These are phyloP conservation scores for Sabuloglossum arenarium DNA, from an alignment of 495 filamentous ascomycete genomes.

Conservation along the genomic window DNA sequence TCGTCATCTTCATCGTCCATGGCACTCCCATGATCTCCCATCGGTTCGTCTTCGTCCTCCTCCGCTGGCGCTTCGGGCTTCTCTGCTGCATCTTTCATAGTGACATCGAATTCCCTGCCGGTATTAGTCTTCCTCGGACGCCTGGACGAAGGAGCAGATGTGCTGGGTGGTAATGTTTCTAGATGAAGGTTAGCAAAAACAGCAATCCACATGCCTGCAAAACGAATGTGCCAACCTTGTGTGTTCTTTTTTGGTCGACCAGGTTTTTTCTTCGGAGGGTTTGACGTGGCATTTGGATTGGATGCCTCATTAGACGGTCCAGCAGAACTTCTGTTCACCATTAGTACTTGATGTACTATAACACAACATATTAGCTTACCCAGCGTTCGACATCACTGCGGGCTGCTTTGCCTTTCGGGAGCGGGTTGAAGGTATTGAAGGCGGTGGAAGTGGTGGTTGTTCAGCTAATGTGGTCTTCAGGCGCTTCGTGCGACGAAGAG, in stretches of 20 bases:
- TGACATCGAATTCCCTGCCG: constrained; percentile 13
- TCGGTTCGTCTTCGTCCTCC: constrained; percentile 38
- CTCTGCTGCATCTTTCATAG: constrained; percentile 27
- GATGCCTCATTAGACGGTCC: constrained; percentile 18
- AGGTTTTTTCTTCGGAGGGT: constrained; percentile 1
- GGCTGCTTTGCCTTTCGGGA: constrained; percentile 41
- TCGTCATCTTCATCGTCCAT: constrained; percentile 29
- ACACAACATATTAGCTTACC: constrained; percentile 25
- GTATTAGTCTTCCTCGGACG: constrained; percentile 27
- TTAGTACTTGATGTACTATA: constrained; percentile 7
- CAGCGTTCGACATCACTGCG: constrained; percentile 63
- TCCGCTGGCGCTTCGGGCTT: constrained; percentile 27
- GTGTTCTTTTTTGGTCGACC: constrained; percentile 24
- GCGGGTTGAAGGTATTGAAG: constrained; percentile 23
- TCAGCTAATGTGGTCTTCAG: neutral
- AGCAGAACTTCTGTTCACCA: constrained; percentile 12
- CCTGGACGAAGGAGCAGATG: constrained; percentile 19
- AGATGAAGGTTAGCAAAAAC: constrained; percentile 7
- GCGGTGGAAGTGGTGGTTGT: neutral
- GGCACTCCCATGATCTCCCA: constrained; percentile 27
- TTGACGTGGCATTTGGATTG: constrained; percentile 7
- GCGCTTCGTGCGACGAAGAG: constrained; percentile 3
- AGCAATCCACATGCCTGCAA: constrained; percentile 8
- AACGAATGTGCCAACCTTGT: constrained; percentile 16
- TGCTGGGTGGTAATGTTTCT: constrained; percentile 13